A percentile compares a stretch with the other conserved stretches of the same genome.
Evolutionary conservation across 192 early-diverging fungal species (phyloP).

Genomic region (Linnemannia exigua): DNA sequence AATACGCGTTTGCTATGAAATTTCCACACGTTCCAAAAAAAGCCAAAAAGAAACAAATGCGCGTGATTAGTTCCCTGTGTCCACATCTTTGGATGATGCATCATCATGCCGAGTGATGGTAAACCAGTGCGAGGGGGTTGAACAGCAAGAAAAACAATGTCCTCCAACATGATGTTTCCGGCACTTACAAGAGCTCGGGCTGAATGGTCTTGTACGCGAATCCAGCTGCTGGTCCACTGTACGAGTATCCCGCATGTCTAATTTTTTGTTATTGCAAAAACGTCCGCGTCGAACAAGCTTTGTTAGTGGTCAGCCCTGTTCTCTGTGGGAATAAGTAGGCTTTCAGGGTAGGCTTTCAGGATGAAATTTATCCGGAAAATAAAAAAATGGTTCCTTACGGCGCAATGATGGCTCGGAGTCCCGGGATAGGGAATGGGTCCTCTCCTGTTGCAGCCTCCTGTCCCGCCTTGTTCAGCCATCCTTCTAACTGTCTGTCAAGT

Average conservation of each 20-base stretch:
- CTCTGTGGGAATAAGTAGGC: neutral
- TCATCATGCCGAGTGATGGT: neutral
- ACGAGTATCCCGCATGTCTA: slow-evolving; percentile 94
- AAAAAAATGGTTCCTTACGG: slow-evolving; percentile 68
- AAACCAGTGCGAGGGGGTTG: neutral
- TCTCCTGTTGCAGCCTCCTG: slow-evolving; percentile 21
- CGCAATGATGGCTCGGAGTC: slow-evolving; percentile 77
- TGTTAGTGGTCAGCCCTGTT: neutral
- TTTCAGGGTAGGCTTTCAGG: too few relatives aligned
- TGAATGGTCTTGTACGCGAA: slow-evolving; percentile 88
- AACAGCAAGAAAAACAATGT: neutral
- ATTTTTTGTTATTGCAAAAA: neutral
- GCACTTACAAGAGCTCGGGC: slow-evolving; percentile 63
- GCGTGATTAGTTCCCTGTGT: slow-evolving; percentile 11
- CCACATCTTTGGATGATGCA: neutral
- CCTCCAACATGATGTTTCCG: neutral
- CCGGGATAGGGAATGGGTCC: slow-evolving; percentile 57
- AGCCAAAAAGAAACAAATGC: neutral
- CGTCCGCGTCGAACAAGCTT: neutral
- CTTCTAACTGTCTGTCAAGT: slow-evolving; percentile 64
- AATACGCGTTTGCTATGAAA: slow-evolving; percentile 82
- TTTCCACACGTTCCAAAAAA: neutral
- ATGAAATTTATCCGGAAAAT: neutral
- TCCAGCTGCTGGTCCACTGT: slow-evolving; percentile 92
- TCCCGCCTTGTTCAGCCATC: slow-evolving; percentile 67